Base-by-base conservation (phyloP, 345 rosid species). In the Physaria fendleri region DNA sequence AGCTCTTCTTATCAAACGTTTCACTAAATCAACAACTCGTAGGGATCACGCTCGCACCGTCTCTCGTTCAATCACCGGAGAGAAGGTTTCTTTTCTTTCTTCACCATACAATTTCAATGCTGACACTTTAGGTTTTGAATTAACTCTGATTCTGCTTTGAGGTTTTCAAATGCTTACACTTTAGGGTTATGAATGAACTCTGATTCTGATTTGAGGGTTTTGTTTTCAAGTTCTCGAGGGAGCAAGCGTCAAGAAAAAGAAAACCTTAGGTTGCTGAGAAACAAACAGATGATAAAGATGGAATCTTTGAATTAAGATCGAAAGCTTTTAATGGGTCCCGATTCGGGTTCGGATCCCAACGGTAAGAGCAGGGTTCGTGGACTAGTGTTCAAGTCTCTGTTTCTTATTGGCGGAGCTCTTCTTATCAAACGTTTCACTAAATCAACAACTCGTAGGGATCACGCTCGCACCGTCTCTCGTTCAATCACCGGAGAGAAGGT, bases 371-470 rank as follows among this genome's bases (percentile, higher is more conserved):
- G 78, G 35, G 94, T 85, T 47, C 82, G 76, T 48, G 96, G 95
- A 6, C 20, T 84, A 37, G 81, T 78, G 15, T 66, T 80, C 61
- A 92, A 86, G 84, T 71, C 93, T 46, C 65, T 85, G 59, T 76
- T 81, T 49, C 17, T 92, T n/a, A 76, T 87, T 6, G 98, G 95
- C 18, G 93, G 96, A 3, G 95, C 87, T 3, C 15, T 84, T 69
- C 82, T 92, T 44, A 78, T 92, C 11, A 86, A 82, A 68, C 78
- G 89, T n/a, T 85, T 92, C 57, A 88, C 98, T 60, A 88, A 84
- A 75, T 88, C 95, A 59, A 79, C 92, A 20, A 86, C 98, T 22
- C 93, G 96, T 47, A 74, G 98, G 87, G 98, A 88, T 77, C 95
- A 88, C 63, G 72, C 90, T 54, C 82, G 76, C 40, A 62, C 79